Evolutionary conservation across 1,139 yeast species (phyloP).

Genomic region (Keqinozyma sinolaborantium): DNA sequence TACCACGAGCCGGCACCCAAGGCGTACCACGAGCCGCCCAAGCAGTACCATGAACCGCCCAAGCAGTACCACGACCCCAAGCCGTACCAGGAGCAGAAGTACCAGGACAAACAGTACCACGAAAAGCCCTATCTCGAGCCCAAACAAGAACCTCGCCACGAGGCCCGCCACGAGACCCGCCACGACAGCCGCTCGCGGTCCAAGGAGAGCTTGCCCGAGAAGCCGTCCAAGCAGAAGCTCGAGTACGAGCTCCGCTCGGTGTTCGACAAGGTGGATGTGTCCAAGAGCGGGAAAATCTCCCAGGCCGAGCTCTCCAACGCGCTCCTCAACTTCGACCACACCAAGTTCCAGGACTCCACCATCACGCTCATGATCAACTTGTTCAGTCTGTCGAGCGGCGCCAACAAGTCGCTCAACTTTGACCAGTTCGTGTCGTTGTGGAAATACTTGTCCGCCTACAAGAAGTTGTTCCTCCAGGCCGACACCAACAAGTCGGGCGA

Average conservation of each 20-base stretch:
- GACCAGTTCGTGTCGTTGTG: constrained; percentile 70
- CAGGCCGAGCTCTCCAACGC: constrained; percentile 61
- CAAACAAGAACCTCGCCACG: constrained; percentile 12
- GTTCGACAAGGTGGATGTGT: constrained; percentile 54
- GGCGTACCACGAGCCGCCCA: constrained; percentile 6
- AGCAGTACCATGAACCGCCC: constrained; percentile 3
- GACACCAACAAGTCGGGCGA: constrained; percentile 60
- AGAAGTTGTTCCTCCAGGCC: constrained; percentile 61
- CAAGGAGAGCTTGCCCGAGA: constrained; percentile 11
- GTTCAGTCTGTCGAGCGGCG: constrained; percentile 47
- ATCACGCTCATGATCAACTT: constrained; percentile 63
- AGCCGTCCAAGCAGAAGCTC: constrained; percentile 31
- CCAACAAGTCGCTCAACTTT: constrained; percentile 41
- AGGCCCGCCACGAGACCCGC: constrained; percentile 3
- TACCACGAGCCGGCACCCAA: constrained; percentile 4
- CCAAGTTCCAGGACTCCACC: constrained; percentile 62
- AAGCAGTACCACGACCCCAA: constrained; percentile 2
- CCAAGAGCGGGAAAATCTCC: constrained; percentile 54
- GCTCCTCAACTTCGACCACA: constrained; percentile 60
- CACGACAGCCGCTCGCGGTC: constrained; percentile 11
- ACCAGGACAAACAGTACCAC: constrained; percentile 5
- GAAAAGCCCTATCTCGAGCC: constrained; percentile 5
- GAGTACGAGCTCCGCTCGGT: constrained; percentile 51
- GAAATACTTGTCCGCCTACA: constrained; percentile 72
- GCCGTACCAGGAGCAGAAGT: constrained; percentile 3